Evolutionary conservation across 2,329 filamentous ascomycete genomes (phyloP).

Genomic region (Diaporthe humulicola): DNA sequence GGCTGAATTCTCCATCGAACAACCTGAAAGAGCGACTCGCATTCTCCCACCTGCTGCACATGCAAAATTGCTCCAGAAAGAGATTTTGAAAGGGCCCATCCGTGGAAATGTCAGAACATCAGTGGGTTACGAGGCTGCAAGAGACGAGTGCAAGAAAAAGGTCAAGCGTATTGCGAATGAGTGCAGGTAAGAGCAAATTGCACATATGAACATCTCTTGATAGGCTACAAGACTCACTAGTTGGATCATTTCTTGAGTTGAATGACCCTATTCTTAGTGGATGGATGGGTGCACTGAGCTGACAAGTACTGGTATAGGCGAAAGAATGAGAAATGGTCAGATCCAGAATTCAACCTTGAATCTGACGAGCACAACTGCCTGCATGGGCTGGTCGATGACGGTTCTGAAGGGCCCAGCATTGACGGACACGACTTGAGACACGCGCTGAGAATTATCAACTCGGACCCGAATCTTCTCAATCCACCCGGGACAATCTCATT

Average conservation of each 20-base stretch:
- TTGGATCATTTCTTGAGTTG: background rate
- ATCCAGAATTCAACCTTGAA: constrained; percentile 60
- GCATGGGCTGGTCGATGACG: constrained; percentile 44
- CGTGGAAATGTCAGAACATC: constrained; percentile 53
- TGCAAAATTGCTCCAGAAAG: constrained; percentile 47
- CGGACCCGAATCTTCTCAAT: background rate
- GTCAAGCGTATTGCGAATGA: constrained; percentile 56
- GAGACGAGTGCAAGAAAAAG: constrained; percentile 54
- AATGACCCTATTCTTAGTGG: too few relatives aligned
- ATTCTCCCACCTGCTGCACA: constrained; percentile 59
- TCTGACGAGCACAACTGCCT: constrained; percentile 55
- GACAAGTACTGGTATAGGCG: constrained; percentile 41
- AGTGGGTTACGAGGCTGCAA: constrained; percentile 57
- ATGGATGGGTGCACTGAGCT: background rate
- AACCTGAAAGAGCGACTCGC: constrained; percentile 58
- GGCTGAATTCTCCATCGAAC: constrained; percentile 55
- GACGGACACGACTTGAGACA: background rate
- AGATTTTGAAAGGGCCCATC: constrained; percentile 42
- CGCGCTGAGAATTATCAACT: background rate
- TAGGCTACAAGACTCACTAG: too few relatives aligned
- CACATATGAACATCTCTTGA: rapidly evolving
- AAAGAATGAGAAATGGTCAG: constrained; percentile 60
- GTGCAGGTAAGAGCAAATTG: constrained; percentile 46
- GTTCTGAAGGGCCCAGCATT: background rate
- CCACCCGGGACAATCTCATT: background rate